These are phyloP conservation scores for Scedosporium dehoogii DNA, from an alignment of 2,329 filamentous ascomycete genomes.

Conservation along the genomic window DNA sequence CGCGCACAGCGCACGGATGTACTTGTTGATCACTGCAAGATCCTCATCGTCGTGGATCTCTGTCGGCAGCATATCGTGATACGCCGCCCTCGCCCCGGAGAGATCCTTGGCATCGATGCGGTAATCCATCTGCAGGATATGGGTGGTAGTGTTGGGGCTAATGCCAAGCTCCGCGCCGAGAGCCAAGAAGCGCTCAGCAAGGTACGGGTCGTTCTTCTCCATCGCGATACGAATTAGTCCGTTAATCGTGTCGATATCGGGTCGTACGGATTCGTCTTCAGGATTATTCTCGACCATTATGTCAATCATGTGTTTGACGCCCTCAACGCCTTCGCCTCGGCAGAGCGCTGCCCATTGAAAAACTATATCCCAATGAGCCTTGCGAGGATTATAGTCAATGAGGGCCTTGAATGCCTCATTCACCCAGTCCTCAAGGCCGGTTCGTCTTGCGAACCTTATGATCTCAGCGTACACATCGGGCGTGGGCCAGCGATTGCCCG, in stretches of 20 bases:
- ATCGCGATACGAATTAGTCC: slow-evolving; percentile 63
- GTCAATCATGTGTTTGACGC: slow-evolving; percentile 63
- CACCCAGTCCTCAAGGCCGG: slow-evolving; percentile 52
- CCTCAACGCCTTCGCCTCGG: slow-evolving; percentile 58
- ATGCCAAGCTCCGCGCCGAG: slow-evolving; percentile 58
- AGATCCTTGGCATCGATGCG: slow-evolving; percentile 65
- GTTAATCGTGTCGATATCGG: slow-evolving; percentile 69
- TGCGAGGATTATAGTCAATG: slow-evolving; percentile 34
- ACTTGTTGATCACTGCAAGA: slow-evolving; percentile 55
- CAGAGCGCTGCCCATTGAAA: slow-evolving; percentile 67
- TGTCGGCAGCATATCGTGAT: slow-evolving; percentile 45
- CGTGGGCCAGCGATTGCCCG: slow-evolving; percentile 30
- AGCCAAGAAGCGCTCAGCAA: slow-evolving; percentile 63
- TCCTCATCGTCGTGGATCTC: slow-evolving; percentile 47
- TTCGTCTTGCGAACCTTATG: slow-evolving; percentile 51
- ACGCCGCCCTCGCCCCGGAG: slow-evolving; percentile 57
- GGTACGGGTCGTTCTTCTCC: slow-evolving; percentile 56
- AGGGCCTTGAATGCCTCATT: slow-evolving; percentile 45
- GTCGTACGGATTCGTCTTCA: slow-evolving; percentile 34
- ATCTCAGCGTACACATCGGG: slow-evolving; percentile 40
- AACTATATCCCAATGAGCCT: slow-evolving; percentile 59
- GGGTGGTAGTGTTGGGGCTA: slow-evolving; percentile 57
- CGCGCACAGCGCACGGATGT: slow-evolving; percentile 59
- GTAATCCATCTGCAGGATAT: slow-evolving; percentile 66
- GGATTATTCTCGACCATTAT: slow-evolving; percentile 47